Evolutionary conservation across 768 basidiomycete genomes (phyloP).

Genomic region (Russula vinacea): DNA sequence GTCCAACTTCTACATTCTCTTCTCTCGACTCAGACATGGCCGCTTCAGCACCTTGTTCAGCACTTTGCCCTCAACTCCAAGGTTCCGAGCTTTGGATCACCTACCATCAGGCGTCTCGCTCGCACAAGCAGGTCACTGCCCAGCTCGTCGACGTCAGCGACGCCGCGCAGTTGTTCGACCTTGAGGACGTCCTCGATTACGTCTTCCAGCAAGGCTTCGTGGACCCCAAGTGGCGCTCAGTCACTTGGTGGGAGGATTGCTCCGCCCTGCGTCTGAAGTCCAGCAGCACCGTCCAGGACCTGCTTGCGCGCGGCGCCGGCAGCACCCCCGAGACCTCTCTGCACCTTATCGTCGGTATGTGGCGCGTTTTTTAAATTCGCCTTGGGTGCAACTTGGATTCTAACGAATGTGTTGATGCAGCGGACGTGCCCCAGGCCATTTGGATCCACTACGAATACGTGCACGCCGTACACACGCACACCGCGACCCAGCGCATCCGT

Average conservation of each 20-base stretch:
- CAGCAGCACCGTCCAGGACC: constrained; percentile 39
- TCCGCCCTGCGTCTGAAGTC: constrained; percentile 41
- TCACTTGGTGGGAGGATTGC: constrained; percentile 46
- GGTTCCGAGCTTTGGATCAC: constrained; percentile 46
- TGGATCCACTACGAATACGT: constrained; percentile 48
- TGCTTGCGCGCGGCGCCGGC: constrained; percentile 40
- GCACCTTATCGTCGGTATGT: constrained; percentile 46
- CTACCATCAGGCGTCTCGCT: constrained; percentile 48
- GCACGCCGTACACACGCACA: constrained; percentile 35
- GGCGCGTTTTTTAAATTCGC: not conserved
- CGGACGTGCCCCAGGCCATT: constrained; percentile 41
- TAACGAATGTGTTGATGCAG: constrained; percentile 32
- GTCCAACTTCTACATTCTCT: constrained; percentile 1
- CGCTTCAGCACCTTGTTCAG: not conserved
- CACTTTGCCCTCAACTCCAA: not conserved
- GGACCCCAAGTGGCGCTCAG: constrained; percentile 43
- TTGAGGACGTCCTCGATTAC: constrained; percentile 50
- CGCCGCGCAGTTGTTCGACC: constrained; percentile 41
- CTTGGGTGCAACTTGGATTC: not conserved
- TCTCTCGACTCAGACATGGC: constrained; percentile 10
- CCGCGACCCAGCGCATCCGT: constrained; percentile 46
- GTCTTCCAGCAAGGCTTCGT: constrained; percentile 48
- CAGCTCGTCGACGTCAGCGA: constrained; percentile 50
- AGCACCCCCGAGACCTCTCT: constrained; percentile 45
- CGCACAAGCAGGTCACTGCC: constrained; percentile 42